These are phyloP conservation scores for Cryptosporidium ubiquitum DNA, from an alignment of 169 alveolate species.

Conservation along the genomic window DNA sequence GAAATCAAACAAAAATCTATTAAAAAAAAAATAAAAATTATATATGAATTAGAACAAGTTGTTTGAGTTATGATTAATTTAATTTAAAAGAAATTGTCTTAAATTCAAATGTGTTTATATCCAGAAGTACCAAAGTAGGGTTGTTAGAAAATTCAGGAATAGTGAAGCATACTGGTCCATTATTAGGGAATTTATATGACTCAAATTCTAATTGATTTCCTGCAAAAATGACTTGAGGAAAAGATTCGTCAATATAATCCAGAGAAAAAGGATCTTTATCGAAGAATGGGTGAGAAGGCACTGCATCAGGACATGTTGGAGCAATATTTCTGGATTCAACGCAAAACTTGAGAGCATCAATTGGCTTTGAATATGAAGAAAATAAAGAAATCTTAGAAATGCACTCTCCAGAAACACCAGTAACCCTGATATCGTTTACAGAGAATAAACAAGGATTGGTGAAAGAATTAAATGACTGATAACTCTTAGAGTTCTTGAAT, in stretches of 20 bases:
- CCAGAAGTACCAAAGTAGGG: constrained; percentile 48
- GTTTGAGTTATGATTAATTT: background rate
- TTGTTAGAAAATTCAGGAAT: constrained; percentile 38
- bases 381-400: constrained; percentile 17
- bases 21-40: background rate
- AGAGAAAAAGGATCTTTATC: constrained; percentile 52
- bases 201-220: constrained; percentile 52
- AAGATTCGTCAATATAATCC: constrained; percentile 17
- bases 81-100: constrained; percentile 29
- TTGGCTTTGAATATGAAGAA: constrained; percentile 23
- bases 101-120: constrained; percentile 33
- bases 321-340: constrained; percentile 52
- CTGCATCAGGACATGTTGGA: constrained; percentile 55
- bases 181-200: constrained; percentile 54
- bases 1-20: background rate
- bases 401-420: constrained; percentile 54
- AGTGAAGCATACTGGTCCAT: constrained; percentile 67
- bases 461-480: constrained; percentile 35
- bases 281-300: constrained; percentile 45
- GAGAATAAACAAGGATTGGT: constrained; percentile 60
- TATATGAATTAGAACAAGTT: background rate
- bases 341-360: constrained; percentile 68
- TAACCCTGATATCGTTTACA: constrained; percentile 11
- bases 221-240: constrained; percentile 65
- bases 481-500: constrained; percentile 17